Evolutionary conservation across 371 early-diverging fungal species (phyloP), one percentile per base, ranked within the genome.

Genomic region (Amoeboaphelidium protococcarum): DNA sequence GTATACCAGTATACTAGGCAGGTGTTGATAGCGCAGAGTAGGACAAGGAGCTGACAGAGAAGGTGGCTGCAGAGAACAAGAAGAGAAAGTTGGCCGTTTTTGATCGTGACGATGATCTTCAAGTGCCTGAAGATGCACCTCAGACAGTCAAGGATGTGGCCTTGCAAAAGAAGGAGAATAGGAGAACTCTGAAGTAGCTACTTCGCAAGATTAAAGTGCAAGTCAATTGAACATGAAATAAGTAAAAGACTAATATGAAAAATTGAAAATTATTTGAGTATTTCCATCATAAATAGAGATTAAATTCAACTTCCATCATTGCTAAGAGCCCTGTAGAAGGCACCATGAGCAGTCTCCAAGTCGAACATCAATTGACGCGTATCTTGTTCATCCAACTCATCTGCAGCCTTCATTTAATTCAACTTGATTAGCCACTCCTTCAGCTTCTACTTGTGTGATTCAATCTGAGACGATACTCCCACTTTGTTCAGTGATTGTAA

Each of bases 301-400:
- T 31, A 31, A 31, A 10, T 6, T 31, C 16, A 31, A 31, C 16
- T 10, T 31, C 16, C 6, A 10, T 31, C 16, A 31, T 31, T 16
- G 6, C 10, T 10, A 31, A 78, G 61, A 46, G 67, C 58, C 41
- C 67, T 64, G 54, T 69, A 69, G 52, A 78, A 78, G 12, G 68
- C 72, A 26, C 62, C 64, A 48, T 74, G 68, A 6, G 72, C 62
- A 21, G 74, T 80, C 46, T 88, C 91, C 44, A 94, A 65, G 52
- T 94, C 95, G 65, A 94, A 94, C 26, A 78, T 55, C 55, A 94
- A 63, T 61, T 94, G 95, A 27, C 92, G 69, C 2, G 73, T 72
- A 58, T 94, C 87, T 31, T 85, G 82, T 25, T 75, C 77, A 19
- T 67, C 67, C n/a, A 94, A 62, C 50, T 77, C 76, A 27, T 91